Evolutionary conservation across 2,329 filamentous ascomycete genomes (phyloP).

Genomic region (Hymenoscyphus scutula): DNA sequence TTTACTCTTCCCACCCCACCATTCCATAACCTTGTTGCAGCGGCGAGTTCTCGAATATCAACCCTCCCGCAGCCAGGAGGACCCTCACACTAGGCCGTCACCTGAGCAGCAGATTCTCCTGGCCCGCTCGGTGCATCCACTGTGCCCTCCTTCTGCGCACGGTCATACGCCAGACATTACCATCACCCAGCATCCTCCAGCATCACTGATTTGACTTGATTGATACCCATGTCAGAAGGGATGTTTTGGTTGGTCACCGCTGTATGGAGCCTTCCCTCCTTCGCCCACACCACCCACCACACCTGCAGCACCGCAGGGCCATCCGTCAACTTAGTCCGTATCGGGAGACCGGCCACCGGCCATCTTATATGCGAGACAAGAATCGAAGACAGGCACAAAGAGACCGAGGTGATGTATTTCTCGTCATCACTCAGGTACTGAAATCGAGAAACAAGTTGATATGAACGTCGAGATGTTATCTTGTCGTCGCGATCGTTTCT

Average conservation of each 20-base stretch:
- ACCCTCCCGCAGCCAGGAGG: neutral
- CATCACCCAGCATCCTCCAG: neutral
- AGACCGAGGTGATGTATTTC: neutral
- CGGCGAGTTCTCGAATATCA: neutral
- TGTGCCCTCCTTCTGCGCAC: constrained; percentile 4
- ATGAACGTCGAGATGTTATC: neutral
- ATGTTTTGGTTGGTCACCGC: neutral
- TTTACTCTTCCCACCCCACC: neutral
- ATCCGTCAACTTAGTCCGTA: constrained; percentile 1
- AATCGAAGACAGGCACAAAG: neutral
- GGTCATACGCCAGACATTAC: constrained; percentile 13
- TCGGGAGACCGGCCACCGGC: neutral
- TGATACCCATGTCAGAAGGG: constrained; percentile 4
- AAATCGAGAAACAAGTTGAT: neutral
- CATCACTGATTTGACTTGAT: neutral
- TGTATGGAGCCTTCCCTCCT: constrained; percentile 13
- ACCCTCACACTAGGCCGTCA: constrained; percentile 21
- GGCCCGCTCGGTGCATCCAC: constrained; percentile 3
- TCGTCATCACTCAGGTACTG: constrained; percentile 13
- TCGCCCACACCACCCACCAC: neutral
- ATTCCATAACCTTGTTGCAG: constrained; percentile 1
- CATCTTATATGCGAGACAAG: constrained; percentile 2
- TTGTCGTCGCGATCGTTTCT: constrained; percentile 15
- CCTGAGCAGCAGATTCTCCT: constrained; percentile 27
- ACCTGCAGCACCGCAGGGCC: neutral